Conservation (phyloP, 2,329 filamentous ascomycete genomes). For the Tolypocladium endophyticum region DNA sequence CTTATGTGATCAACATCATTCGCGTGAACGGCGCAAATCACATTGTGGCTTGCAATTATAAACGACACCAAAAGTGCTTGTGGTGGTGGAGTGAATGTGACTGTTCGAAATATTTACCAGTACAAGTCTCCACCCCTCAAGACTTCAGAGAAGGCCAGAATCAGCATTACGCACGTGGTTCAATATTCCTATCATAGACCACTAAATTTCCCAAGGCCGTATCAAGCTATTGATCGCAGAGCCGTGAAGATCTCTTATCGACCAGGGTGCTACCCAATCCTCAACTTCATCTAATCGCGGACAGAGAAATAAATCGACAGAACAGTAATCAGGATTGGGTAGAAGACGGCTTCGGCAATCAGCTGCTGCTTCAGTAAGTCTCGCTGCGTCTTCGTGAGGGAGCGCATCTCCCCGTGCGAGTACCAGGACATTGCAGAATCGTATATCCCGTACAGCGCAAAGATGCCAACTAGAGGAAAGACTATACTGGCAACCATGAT, state of each 20-base stretch:
- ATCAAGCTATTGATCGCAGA: not conserved
- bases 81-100: no score
- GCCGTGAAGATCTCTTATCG: not conserved
- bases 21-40: no score
- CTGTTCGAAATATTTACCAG: no score
- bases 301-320: constrained; percentile 20
- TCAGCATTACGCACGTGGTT: not conserved
- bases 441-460: constrained; percentile 33
- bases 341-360: constrained; percentile 20
- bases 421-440: constrained; percentile 37
- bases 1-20: no score
- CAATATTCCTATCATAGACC: not conserved
- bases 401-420: constrained; percentile 32
- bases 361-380: constrained; percentile 25
- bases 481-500: constrained; percentile 26
- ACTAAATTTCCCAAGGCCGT: not conserved
- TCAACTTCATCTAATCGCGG: not conserved
- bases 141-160: not conserved
- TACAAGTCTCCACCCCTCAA: not conserved
- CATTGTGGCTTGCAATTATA: no score
- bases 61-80: no score
- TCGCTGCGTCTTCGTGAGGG: constrained; percentile 22
- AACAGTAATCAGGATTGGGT: constrained; percentile 18
- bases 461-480: constrained; percentile 36
- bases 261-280: not conserved